Percentiles rank a stretch among this genome's conserved stretches.
These are phyloP conservation scores for Picocystis sp. DNA, from an alignment of 163 green algal genomes.

Conservation along the genomic window DNA sequence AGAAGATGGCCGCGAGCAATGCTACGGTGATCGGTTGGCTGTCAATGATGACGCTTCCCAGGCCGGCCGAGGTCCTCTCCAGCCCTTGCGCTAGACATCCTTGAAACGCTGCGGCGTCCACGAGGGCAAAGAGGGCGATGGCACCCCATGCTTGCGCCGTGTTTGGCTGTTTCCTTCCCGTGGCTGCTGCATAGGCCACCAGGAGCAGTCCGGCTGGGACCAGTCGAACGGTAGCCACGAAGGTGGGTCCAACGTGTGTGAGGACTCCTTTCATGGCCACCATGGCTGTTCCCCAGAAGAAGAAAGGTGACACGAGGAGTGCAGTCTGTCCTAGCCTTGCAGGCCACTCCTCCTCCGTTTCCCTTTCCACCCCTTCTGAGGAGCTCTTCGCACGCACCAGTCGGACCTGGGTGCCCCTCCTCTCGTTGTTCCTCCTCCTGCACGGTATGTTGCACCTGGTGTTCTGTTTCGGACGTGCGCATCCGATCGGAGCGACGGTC, in stretches of 20 bases:
- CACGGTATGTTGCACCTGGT: too few species aligned
- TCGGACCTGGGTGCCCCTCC: too few species aligned
- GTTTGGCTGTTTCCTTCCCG: constrained; percentile 41
- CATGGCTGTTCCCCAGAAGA: constrained; percentile 94
- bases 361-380: too few species aligned
- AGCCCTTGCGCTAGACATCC: constrained; percentile 85
- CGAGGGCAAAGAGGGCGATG: constrained; percentile 66
- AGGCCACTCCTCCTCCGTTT: too few species aligned
- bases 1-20: constrained; percentile 56
- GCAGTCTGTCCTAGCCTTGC: neutral
- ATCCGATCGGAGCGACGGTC: too few species aligned
- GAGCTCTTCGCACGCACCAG: too few species aligned
- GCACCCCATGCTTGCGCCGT: constrained; percentile 52
- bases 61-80: constrained; percentile 59
- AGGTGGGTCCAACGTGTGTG: constrained; percentile 7
- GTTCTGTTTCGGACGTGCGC: too few species aligned
- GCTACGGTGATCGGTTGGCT: constrained; percentile 74
- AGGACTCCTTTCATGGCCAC: constrained; percentile 68
- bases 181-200: constrained; percentile 49
- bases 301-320: constrained; percentile 88
- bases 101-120: constrained; percentile 85
- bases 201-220: constrained; percentile 72
- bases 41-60: constrained; percentile 96
- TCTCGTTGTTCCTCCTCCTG: too few species aligned
- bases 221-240: constrained; percentile 68